Evolutionary conservation across 75 land plant genomes (phyloP), one percentile per base, ranked within the genome.

Genomic region (Cupressus sempervirens): DNA sequence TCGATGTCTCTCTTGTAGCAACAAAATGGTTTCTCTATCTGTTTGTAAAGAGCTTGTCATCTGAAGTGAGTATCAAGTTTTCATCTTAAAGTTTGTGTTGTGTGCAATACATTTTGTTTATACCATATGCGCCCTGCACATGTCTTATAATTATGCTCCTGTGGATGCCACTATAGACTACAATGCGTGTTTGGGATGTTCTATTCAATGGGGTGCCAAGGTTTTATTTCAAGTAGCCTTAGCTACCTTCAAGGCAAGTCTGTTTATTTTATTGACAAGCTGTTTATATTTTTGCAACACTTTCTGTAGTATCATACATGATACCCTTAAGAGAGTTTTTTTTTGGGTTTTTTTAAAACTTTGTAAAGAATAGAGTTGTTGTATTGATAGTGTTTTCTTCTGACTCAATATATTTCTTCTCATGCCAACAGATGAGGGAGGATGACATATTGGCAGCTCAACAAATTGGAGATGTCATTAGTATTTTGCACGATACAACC

Each of bases 1-100:
- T 97, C 87, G 99, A 97, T 91, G 94, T 93, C 45, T 94, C 99
- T 50, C 94, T 97, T 83, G 97, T 97, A 29, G 91, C 95, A 79
- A 96, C 99, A 62, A 96, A 97, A 85, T 97, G 99, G 99, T 97
- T 97, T 81, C 85, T 97, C 3, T 97, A 98, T 84, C 92, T 97
- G n/a, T n/a, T n/a, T n/a, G n/a, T n/a, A n/a, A n/a, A n/a, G n/a
- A n/a, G n/a, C n/a, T n/a, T n/a, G n/a, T 98, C 99, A 36, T 97
- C 99, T 40, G 99, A 97, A 95, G 98, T 96, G 40, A 76, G 84
- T 26, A 53, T 82, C 38, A 53, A 40, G 45, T 45, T 79, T 79
- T 79, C 81, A 79, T 26, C 26, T 38, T 23, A 15, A 79, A 79
- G 46, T 26, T 79, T 43, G 26, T 23, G 1, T 26, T n/a, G 50